These are phyloP conservation scores for Agrocybe pediades DNA, from an alignment of 768 basidiomycete genomes.

Conservation along the genomic window DNA sequence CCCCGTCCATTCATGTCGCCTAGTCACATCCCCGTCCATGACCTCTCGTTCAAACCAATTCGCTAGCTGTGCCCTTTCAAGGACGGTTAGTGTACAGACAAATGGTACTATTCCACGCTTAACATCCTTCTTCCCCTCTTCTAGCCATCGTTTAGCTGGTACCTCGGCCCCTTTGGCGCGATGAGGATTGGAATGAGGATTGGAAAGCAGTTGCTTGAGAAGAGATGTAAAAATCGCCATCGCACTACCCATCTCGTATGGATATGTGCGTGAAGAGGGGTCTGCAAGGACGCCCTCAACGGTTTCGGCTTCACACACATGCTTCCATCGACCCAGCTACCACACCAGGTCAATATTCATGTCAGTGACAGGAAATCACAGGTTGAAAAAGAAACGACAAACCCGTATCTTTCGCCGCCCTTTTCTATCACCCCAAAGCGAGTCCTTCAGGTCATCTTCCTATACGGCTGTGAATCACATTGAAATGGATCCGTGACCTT, in stretches of 20 bases:
- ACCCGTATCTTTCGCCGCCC: conserved; percentile 16
- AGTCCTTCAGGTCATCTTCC: conserved; percentile 12
- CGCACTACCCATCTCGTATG: too few relatives aligned
- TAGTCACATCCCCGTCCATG: conserved; percentile 1
- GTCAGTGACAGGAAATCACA: not conserved
- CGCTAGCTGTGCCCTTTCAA: conserved; percentile 20
- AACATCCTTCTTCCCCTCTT: conserved; percentile 6
- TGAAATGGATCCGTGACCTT: not conserved
- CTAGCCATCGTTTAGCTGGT: conserved; percentile 21
- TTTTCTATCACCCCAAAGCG: conserved; percentile 17
- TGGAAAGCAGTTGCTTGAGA: not conserved
- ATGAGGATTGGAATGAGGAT: not conserved
- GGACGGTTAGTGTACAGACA: conserved; percentile 13
- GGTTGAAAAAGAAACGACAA: not conserved
- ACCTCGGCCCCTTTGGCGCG: conserved; percentile 6
- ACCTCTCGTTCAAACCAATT: conserved; percentile 27
- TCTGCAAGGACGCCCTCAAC: conserved; percentile 22
- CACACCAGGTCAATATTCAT: not conserved
- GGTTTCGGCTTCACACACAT: conserved; percentile 15
- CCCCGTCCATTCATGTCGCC: conserved; percentile 7
- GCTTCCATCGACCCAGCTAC: conserved; percentile 28
- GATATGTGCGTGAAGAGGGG: conserved; percentile 7
- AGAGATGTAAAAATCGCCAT: not conserved
- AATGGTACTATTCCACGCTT: conserved; percentile 10
- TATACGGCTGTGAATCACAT: conserved; percentile 1